Base-by-base conservation (phyloP, 2,329 filamentous ascomycete genomes). In the Gaeumannomyces sp. region DNA sequence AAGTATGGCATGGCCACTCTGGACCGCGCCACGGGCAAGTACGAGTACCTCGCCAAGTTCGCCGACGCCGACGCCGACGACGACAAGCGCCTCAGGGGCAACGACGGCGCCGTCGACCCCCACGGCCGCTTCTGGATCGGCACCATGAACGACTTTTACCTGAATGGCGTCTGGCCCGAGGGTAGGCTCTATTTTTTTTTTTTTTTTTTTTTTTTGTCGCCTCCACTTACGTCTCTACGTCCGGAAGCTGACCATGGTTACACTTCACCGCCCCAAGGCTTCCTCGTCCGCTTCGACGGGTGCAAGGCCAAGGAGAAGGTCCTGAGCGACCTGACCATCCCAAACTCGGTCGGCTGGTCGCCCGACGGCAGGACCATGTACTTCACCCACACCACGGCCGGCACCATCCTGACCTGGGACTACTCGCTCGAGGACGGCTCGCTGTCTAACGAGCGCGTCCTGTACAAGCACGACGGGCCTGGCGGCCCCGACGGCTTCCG, bases 301-400 rank as follows among this genome's bases (percentile, higher is more conserved):
- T 83, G 87, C 72, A 78, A 85, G 61, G 80, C 79, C 33, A 80
- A 89, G 67, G 82, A 85, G 45, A 81, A 83, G 53, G 80, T 90
- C 68, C 80, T 89, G 66, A 79, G 83, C 64, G 79, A 81, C 62
- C 83, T 96, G 70, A 89, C 83, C 45, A 96, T 96, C 70, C 93
- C 93, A 65, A 96, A 96, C 77, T 89, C 90, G 61, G 87, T 93
- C 62, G 89, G 89, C 68, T 97, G 91, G 90, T 93, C 90, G 58
- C 81, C 82, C 16, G 85, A 90, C 72, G 81, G 85, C 71, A 85
- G 85, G 73, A 92, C 83, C 65, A 87, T 95, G 83, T 96, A 92
- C 81, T 89, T 93, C 73, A 93, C 91, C 29, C 89, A 96, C 78
- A 92, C 91, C 56, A 87, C 89, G 5, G 85, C 84, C 38, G 82